These are phyloP conservation scores for Boechera retrofracta DNA, from an alignment of 345 rosid genomes.

Conservation along the genomic window DNA sequence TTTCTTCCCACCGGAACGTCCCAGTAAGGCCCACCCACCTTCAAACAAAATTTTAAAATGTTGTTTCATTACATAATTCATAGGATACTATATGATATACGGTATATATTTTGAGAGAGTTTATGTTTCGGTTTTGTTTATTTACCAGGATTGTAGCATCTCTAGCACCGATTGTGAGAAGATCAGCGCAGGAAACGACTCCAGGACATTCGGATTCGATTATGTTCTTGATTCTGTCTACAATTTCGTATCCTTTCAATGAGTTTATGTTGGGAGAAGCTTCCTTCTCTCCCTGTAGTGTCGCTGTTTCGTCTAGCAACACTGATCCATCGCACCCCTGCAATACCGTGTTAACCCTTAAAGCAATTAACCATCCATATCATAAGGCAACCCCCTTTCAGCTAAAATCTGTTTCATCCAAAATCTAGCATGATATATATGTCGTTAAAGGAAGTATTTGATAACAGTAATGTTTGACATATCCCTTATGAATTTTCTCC, in stretches of 20 bases:
- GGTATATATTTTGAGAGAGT: background rate
- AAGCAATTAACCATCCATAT: background rate
- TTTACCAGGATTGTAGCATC: constrained; percentile 85
- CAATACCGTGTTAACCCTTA: constrained; percentile 8
- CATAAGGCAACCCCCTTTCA: background rate
- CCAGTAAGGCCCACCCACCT: constrained; percentile 98
- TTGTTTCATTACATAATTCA: background rate
- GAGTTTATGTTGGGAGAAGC: constrained; percentile 66
- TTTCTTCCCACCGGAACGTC: constrained; percentile 93
- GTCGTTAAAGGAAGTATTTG: background rate
- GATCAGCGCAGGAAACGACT: constrained; percentile 89
- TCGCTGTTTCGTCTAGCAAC: constrained; percentile 76
- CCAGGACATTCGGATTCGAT: constrained; percentile 93
- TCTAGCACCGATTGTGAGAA: constrained; percentile 87
- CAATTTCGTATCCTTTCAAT: constrained; percentile 61
- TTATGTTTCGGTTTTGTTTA: background rate
- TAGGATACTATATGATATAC: background rate
- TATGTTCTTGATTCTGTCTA: constrained; percentile 85
- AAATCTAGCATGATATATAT: background rate
- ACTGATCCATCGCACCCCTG: constrained; percentile 95
- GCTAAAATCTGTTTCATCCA: background rate
- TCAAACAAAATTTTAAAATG: background rate
- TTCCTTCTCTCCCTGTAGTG: constrained; percentile 73
- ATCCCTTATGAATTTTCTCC: background rate
- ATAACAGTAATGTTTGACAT: background rate